phyloP scores from a whole-genome alignment of 192 early-diverging fungal genomes.

The Coemansia guatemalensis region DNA sequence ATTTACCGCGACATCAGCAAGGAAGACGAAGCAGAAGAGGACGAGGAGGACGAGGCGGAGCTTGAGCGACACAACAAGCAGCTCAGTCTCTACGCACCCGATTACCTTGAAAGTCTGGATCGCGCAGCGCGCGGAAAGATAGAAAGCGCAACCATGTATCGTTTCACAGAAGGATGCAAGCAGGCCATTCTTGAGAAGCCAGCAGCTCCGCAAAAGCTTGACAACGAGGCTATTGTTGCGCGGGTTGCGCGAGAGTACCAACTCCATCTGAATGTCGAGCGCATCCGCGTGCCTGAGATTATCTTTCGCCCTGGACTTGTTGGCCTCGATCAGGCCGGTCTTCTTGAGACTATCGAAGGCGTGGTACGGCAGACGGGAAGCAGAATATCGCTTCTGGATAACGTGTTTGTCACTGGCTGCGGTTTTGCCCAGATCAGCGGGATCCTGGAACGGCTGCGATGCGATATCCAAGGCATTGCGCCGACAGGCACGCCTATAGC shows the following conservation, averaged over 20 bases:
- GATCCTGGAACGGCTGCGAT: constrained; percentile 62
- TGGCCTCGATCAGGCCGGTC: constrained; percentile 86
- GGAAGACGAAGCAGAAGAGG: constrained; percentile 77
- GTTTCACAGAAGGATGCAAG: constrained; percentile 63
- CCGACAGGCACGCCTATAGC: constrained; percentile 58
- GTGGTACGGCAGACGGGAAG: constrained; percentile 50
- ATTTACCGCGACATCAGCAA: constrained; percentile 90
- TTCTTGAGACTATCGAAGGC: constrained; percentile 75
- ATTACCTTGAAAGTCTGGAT: constrained; percentile 71
- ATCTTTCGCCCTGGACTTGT: constrained; percentile 87
- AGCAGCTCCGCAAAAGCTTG: constrained; percentile 45
- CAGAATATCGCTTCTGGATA: constrained; percentile 39
- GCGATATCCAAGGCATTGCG: constrained; percentile 63
- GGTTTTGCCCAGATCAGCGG: constrained; percentile 62
- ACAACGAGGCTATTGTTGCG: constrained; percentile 44
- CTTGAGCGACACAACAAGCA: constrained; percentile 71
- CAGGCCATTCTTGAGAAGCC: constrained; percentile 59
- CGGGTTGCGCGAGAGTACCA: constrained; percentile 67
- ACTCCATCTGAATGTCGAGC: constrained; percentile 88
- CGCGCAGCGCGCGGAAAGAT: constrained; percentile 65
- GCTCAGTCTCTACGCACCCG: constrained; percentile 70
- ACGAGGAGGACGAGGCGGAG: constrained; percentile 68
- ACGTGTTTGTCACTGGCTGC: constrained; percentile 80
- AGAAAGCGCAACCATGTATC: constrained; percentile 71
- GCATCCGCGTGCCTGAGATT: constrained; percentile 83